A percentile compares a stretch with the other conserved stretches of the same genome.
Conservation (phyloP, 306 rosid species). For the Sphenostylis stenocarpa region DNA sequence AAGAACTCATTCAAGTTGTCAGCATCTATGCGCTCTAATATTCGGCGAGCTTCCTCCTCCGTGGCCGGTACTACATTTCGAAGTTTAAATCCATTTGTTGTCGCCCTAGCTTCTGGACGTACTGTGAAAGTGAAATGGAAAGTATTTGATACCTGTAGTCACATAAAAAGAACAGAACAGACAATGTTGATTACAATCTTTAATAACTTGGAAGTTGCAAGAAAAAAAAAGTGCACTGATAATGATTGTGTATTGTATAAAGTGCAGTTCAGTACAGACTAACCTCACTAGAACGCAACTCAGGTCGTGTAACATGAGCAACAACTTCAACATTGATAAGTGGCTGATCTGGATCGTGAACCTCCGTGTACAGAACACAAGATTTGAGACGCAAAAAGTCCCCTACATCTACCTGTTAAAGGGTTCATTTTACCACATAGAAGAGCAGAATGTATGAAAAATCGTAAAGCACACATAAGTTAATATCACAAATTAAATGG, state of each 20-base stretch:
- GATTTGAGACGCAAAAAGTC: constrained; percentile 91
- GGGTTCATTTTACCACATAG: not conserved
- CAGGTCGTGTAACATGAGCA: constrained; percentile 95
- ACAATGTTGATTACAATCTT: constrained; percentile 10
- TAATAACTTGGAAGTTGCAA: not conserved
- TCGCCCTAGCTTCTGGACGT: constrained; percentile 76
- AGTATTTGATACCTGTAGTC: constrained; percentile 68
- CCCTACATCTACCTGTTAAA: constrained; percentile 89
- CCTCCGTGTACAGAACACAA: constrained; percentile 78
- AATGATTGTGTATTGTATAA: not conserved
- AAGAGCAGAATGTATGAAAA: constrained; percentile 13
- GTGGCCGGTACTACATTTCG: constrained; percentile 89
- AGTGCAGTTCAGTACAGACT: constrained; percentile 26
- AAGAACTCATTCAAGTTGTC: constrained; percentile 46
- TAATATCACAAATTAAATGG: not conserved
- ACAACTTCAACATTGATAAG: constrained; percentile 90
- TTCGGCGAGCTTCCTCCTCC: constrained; percentile 87
- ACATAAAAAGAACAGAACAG: not conserved
- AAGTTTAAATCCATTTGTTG: constrained; percentile 54
- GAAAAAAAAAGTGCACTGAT: not conserved
- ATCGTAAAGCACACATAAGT: not conserved
- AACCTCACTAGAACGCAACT: constrained; percentile 87
- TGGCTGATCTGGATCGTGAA: constrained; percentile 76
- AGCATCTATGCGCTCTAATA: constrained; percentile 83
- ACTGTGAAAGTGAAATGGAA: constrained; percentile 87